Evolutionary conservation across 2,329 filamentous ascomycete genomes (phyloP).

Genomic region (Pseudocercospora fijiensis): DNA sequence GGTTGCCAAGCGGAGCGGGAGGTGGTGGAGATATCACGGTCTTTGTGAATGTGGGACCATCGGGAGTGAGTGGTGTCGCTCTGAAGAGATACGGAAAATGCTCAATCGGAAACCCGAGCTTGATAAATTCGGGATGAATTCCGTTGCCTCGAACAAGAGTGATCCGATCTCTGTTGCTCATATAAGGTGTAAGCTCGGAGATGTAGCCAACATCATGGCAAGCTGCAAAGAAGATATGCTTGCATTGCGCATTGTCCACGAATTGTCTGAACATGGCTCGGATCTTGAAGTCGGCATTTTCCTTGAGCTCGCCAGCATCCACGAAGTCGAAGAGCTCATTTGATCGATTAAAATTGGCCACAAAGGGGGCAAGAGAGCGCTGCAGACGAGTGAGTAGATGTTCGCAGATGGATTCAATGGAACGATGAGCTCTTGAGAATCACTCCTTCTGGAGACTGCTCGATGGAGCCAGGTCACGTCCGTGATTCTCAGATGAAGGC

Average conservation of each 20-base stretch:
- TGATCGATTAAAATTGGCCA: slow-evolving; percentile 55
- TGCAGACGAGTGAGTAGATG: not conserved
- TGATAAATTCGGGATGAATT: slow-evolving; percentile 55
- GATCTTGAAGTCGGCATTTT: slow-evolving; percentile 61
- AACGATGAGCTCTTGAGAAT: not conserved
- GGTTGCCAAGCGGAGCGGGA: not conserved
- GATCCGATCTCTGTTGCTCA: slow-evolving; percentile 46
- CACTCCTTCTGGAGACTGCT: not conserved
- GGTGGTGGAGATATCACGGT: not conserved
- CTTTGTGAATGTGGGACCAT: not conserved
- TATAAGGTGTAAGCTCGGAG: slow-evolving; percentile 56
- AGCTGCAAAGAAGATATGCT: slow-evolving; percentile 63
- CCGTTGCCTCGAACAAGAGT: slow-evolving; percentile 56
- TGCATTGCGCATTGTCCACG: slow-evolving; percentile 60
- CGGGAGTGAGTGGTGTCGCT: slow-evolving; percentile 36
- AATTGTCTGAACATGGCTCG: slow-evolving; percentile 54
- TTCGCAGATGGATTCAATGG: not conserved
- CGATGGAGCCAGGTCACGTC: not conserved
- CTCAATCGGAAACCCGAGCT: slow-evolving; percentile 52
- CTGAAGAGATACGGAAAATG: slow-evolving; percentile 57
- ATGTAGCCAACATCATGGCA: slow-evolving; percentile 62
- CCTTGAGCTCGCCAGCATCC: slow-evolving; percentile 61
- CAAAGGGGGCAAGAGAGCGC: slow-evolving; percentile 57
- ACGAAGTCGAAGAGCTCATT: slow-evolving; percentile 61
- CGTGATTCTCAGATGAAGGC: not conserved